Evolutionary conservation across 495 filamentous ascomycete species (phyloP), one percentile per base, ranked within the genome.

Genomic region (Parathielavia appendiculata): DNA sequence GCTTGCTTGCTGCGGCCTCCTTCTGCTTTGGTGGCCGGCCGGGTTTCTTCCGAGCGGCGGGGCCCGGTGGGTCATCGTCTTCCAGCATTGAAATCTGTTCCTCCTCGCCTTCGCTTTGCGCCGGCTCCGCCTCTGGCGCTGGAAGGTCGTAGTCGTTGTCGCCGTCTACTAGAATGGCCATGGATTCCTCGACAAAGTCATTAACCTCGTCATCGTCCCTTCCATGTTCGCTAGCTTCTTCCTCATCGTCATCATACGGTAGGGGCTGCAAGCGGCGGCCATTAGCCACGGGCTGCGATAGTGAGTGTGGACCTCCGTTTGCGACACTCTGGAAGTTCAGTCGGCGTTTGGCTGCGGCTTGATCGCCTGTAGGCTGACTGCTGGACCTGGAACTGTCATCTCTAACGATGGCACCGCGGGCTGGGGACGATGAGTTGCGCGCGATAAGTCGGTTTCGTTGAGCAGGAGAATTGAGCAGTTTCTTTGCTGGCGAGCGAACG

Each of bases 381-480:
- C 59, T 62, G 17, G 58, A 58, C 14, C 41, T 20, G 38, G 51
- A 38, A 6, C 54, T 55, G 49, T 61, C 51, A 41, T 51, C 48
- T 56, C 56, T 58, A 58, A 51, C 48, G 39, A 52, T 17, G 23
- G 45, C 45, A 39, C 45, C 48, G 26, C 38, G 60, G 50, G 51
- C 49, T 43, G 38, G 60, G 23, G 71, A 75, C 50, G 73, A 79
- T n/a, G 69, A 77, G 63, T 54, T 75, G 67, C 60, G 78, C 60
- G 35, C 78, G 66, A 70, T 61, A 58, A 66, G 69, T 59, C 69
- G 72, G 57, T 75, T 77, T 38, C 81, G 73, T 51, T 80, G 72
- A 5, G 81, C 79, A 17, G 83, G 81, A 1, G 82, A 81, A 36
- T 76, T 77, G n/a, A 84, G 69, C 16, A 72, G 63, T 7, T 81